Evolutionary conservation across 208 protist species (phyloP), one percentile per base, ranked within the genome.

Genomic region (Trypanosoma congolense): DNA sequence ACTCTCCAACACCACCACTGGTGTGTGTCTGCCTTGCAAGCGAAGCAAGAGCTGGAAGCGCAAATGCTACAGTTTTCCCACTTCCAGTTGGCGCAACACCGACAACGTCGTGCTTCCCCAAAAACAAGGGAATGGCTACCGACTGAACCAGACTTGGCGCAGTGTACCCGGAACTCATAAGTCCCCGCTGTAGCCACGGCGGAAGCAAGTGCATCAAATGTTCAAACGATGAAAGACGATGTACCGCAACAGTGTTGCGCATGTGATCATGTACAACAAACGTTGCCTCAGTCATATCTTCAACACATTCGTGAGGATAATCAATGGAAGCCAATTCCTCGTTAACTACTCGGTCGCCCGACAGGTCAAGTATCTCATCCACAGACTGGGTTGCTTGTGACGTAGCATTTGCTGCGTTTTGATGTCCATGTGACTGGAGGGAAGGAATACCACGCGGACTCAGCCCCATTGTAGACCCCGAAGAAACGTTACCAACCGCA

Each of bases 61-160:
- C 88, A 74, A 98, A 99, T 5, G 97, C 93, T 3, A 97, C 80
- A 4, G 96, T 98, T 61, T 98, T 98, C 18, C 97, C 97, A 45
- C 77, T 93, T 49, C 97, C 97, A n/a, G 96, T 98, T 38, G 91
- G 83, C 9, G 97, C 91, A 29, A 91, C 63, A 24, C 84, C 97
- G 33, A 99, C 67, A 28, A 98, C 53, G 74, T 99, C 92, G 6
- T 75, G 55, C 26, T 96, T 93, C 9, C 55, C 59, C 60, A 96
- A 73, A 24, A 95, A 60, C 36, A 82, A 70, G 28, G 89, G 87
- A 31, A 97, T 76, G 8, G 71, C 78, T 3, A 83, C 80, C 0
- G 73, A 77, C 68, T 96, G 92, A 38, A 96, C 61, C n/a, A 90
- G 70, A 35, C 85, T 94, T 3, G 89, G 92, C 24, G 40, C 56